Percentiles rank a stretch among this genome's conserved stretches.
phyloP scores from a whole-genome alignment of 2,329 filamentous ascomycete genomes.

The Corynespora cassiicola region DNA sequence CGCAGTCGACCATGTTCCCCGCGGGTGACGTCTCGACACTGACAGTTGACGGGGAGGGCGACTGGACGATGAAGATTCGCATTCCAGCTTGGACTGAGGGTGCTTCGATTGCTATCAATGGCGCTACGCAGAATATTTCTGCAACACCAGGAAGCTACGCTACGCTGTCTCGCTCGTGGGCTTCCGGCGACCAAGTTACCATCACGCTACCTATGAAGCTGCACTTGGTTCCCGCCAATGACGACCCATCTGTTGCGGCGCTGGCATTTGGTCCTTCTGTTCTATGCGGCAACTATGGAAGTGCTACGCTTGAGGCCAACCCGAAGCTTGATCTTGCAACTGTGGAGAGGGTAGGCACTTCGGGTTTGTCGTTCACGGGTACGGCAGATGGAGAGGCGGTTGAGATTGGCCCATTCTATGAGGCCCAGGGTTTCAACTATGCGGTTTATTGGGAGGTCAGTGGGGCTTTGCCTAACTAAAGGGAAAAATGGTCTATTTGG shows the following conservation, averaged over 20 bases:
- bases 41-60: slow-evolving; percentile 41
- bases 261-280: slow-evolving; percentile 57
- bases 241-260: slow-evolving; percentile 52
- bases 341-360: slow-evolving; percentile 15
- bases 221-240: slow-evolving; percentile 54
- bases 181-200: slow-evolving; percentile 50
- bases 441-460: slow-evolving; percentile 29
- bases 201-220: slow-evolving; percentile 57
- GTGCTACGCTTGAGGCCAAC: slow-evolving; percentile 8
- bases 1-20: slow-evolving; percentile 54
- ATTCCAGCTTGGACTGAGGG: slow-evolving; percentile 55
- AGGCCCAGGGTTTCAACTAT: slow-evolving; percentile 34
- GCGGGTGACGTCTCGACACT: slow-evolving; percentile 49
- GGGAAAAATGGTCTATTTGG: not conserved
- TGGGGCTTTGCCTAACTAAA: slow-evolving; percentile 14
- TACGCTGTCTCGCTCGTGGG: slow-evolving; percentile 51
- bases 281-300: slow-evolving; percentile 55
- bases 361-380: slow-evolving; percentile 21
- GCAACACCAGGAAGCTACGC: slow-evolving; percentile 51
- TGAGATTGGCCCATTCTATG: slow-evolving; percentile 27
- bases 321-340: slow-evolving; percentile 23
- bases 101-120: slow-evolving; percentile 53
- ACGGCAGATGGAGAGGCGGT: slow-evolving; percentile 23
- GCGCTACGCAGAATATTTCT: slow-evolving; percentile 29
- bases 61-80: slow-evolving; percentile 50